These are phyloP conservation scores for Aspergillus panamensis DNA, from an alignment of 495 filamentous ascomycete genomes.

Conservation along the genomic window DNA sequence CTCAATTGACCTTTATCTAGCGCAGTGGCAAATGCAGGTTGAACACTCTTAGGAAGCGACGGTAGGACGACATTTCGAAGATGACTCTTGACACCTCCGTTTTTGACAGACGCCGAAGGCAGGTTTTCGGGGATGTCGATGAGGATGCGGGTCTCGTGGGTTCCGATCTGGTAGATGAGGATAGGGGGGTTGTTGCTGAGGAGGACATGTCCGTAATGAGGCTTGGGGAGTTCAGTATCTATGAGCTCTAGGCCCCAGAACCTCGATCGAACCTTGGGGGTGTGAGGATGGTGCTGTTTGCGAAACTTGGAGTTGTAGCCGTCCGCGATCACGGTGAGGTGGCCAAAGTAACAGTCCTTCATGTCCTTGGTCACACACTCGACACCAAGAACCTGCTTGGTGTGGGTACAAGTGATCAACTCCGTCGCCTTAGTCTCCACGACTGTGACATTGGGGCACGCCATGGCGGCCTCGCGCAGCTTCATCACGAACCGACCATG, in stretches of 20 bases:
- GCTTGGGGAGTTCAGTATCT: constrained; percentile 71
- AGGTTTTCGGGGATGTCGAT: constrained; percentile 83
- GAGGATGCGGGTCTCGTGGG: constrained; percentile 85
- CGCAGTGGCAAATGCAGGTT: constrained; percentile 70
- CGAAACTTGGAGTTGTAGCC: constrained; percentile 94
- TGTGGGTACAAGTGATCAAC: constrained; percentile 56
- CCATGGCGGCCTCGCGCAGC: constrained; percentile 62
- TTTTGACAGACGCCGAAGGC: constrained; percentile 62
- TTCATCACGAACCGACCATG: constrained; percentile 81
- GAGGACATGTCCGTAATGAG: constrained; percentile 80
- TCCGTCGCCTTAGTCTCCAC: constrained; percentile 68
- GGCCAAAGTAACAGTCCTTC: constrained; percentile 76
- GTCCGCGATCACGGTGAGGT: constrained; percentile 85
- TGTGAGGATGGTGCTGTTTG: constrained; percentile 66
- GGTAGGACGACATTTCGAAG: constrained; percentile 74
- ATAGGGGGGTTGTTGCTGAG: constrained; percentile 73
- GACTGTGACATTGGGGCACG: constrained; percentile 66
- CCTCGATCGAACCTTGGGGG: constrained; percentile 69
- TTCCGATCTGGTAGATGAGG: constrained; percentile 95
- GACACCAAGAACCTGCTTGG: constrained; percentile 68
- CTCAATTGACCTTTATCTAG: constrained; percentile 67
- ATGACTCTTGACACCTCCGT: constrained; percentile 80
- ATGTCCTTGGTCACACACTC: constrained; percentile 57
- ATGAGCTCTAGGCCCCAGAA: constrained; percentile 92
- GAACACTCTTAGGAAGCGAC: constrained; percentile 65